Base-by-base conservation (phyloP, 2,329 filamentous ascomycete genomes). In the Alternaria triticina region DNA sequence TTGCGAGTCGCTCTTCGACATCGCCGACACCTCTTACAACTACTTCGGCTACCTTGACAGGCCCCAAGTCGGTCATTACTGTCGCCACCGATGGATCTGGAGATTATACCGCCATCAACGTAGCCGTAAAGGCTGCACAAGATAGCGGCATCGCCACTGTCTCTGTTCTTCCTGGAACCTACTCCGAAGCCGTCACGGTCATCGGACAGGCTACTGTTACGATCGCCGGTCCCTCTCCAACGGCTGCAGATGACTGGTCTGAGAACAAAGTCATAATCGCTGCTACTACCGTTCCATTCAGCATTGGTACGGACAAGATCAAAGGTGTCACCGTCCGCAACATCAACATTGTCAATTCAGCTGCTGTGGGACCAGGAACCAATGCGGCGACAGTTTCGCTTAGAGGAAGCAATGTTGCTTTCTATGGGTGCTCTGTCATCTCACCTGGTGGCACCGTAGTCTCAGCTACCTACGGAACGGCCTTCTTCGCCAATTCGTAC, bases 401-500 rank as follows among this genome's bases (percentile, higher is more conserved):
- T 28, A 72, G 76, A 15, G 82, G 83, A 15, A 72, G 66, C 15
- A 81, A 83, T 6, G 79, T 81, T 25, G 80, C 78, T 3, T 82
- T 83, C 56, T 84, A 85, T 63, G 74, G 77, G n/a, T 84, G 82
- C 45, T 78, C 82, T 17, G 76, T 85, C 6, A 68, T 84, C 5
- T 78, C 82, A 6, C 77, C 79, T 0, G 81, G 83, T 13, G 66
- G 64, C 6, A 67, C 69, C 23, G 73, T 69, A 4, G 71, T 79
- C 8, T 74, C 68, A 5, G 67, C 75, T 6, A 71, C 74, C 1
- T 67, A 70, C 10, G 79, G 81, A 4, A 71, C 80, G 0, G 77
- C 75, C 1, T 65, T 85, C 25, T 77, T 85, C 23, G 81, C 81
- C 9, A 79, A 83, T 64, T 83, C 81, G 0, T 84, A 83, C 59